phyloP scores from a whole-genome alignment of 352 stramenopile species.

The Globisporangium iwayamae region DNA sequence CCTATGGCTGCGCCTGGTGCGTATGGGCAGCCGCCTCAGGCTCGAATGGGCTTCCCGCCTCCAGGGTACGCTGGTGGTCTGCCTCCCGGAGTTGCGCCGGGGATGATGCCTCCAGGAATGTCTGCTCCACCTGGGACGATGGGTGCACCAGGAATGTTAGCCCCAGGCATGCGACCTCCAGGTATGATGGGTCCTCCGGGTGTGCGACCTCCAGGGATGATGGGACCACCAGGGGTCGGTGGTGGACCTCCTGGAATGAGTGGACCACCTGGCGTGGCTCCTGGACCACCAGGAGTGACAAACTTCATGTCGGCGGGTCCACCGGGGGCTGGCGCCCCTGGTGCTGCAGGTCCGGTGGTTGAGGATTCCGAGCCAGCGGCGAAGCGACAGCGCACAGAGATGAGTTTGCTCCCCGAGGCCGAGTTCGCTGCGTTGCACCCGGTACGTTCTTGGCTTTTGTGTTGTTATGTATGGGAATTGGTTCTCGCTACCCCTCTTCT shows the following conservation, averaged over 20 bases:
- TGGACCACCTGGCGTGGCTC: slow-evolving; percentile 4
- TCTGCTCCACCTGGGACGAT: slow-evolving; percentile 19
- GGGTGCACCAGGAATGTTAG: slow-evolving; percentile 22
- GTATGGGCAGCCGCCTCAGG: slow-evolving; percentile 9
- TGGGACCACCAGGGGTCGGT: slow-evolving; percentile 32
- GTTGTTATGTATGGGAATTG: background rate
- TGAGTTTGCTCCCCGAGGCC: slow-evolving; percentile 61
- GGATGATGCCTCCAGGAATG: slow-evolving; percentile 26
- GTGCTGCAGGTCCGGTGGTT: slow-evolving; percentile 6
- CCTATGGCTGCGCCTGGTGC: slow-evolving; percentile 1
- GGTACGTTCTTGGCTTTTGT: slow-evolving; percentile 32
- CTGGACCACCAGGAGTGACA: slow-evolving; percentile 18
- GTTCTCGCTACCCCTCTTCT: background rate
- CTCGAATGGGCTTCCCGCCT: slow-evolving; percentile 5
- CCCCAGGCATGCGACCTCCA: slow-evolving; percentile 18
- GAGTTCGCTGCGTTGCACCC: slow-evolving; percentile 77
- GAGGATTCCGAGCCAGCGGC: slow-evolving; percentile 46
- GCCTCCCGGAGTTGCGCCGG: slow-evolving; percentile 9
- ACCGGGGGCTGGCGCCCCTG: background rate
- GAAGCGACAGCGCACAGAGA: slow-evolving; percentile 73
- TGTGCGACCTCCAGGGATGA: slow-evolving; percentile 24
- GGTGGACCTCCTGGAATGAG: slow-evolving; percentile 13
- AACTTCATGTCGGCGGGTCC: background rate
- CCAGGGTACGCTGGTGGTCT: slow-evolving; percentile 13
- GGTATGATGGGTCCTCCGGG: slow-evolving; percentile 28